Conservation (phyloP, 139 green algal species). For the Trebouxia sp. region DNA sequence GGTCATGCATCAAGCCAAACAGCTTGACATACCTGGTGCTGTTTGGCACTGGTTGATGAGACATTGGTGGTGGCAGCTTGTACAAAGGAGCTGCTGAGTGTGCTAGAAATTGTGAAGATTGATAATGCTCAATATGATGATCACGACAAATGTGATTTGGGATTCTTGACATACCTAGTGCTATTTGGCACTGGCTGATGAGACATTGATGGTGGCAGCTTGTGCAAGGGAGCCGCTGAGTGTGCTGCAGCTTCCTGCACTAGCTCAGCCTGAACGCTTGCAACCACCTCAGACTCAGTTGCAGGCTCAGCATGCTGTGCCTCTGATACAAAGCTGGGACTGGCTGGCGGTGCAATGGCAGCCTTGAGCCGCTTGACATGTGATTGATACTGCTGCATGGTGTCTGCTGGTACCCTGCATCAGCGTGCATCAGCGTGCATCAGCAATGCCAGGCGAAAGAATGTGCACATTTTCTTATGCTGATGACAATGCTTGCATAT, state of each 20-base stretch:
- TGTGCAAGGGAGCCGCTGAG: neutral
- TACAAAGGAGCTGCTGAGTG: neutral
- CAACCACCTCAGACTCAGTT: neutral
- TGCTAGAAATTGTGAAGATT: too few species aligned
- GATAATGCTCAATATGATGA: too few species aligned
- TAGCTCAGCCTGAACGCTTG: neutral
- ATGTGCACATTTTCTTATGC: too few species aligned
- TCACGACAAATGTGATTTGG: too few species aligned
- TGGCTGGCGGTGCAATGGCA: neutral
- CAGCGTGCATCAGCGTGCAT: neutral
- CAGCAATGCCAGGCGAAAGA: neutral
- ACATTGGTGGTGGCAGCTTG: neutral
- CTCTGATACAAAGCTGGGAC: neutral
- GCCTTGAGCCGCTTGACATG: conserved; percentile 17
- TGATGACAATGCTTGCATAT: neutral
- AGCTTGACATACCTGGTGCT: neutral
- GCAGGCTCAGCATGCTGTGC: neutral
- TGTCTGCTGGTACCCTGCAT: conserved; percentile 7
- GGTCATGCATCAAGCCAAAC: too few species aligned
- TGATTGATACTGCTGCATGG: neutral
- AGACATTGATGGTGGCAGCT: neutral
- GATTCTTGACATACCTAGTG: neutral
- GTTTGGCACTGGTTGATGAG: conserved; percentile 4
- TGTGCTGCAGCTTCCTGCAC: neutral
- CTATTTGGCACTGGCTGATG: conserved; percentile 6